These are phyloP conservation scores for Ilyonectria destructans DNA, from an alignment of 2,329 filamentous ascomycete genomes.

Conservation along the genomic window DNA sequence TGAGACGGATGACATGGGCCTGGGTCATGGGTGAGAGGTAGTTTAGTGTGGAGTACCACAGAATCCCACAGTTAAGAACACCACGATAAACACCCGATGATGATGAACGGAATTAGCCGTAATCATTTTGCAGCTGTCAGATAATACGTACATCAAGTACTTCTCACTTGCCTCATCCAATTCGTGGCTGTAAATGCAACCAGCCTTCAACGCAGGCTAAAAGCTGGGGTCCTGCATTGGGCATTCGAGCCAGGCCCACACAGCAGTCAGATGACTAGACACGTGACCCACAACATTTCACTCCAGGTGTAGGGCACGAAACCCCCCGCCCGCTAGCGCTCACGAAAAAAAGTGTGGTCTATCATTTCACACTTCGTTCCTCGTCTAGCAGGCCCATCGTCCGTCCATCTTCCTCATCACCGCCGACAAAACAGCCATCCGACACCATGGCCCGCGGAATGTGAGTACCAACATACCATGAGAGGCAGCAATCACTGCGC, in stretches of 20 bases:
- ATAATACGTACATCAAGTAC: neutral
- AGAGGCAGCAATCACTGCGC: slow-evolving; percentile 26
- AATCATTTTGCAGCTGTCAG: too few relatives aligned
- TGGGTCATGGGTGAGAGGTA: slow-evolving; percentile 12
- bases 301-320: slow-evolving; percentile 54
- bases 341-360: slow-evolving; percentile 53
- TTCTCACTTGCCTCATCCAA: neutral
- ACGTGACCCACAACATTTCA: slow-evolving; percentile 34
- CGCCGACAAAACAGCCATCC: slow-evolving; percentile 58
- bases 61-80: slow-evolving; percentile 26
- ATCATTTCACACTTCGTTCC: slow-evolving; percentile 48
- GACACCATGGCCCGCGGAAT: slow-evolving; percentile 78
- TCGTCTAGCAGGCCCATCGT: slow-evolving; percentile 43
- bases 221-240: slow-evolving; percentile 15
- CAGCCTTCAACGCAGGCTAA: neutral
- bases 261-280: slow-evolving; percentile 13
- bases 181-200: slow-evolving; percentile 1
- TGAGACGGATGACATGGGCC: slow-evolving; percentile 23
- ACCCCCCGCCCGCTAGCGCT: slow-evolving; percentile 49
- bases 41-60: slow-evolving; percentile 28
- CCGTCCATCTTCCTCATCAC: slow-evolving; percentile 55
- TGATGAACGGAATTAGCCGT: neutral
- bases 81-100: slow-evolving; percentile 2
- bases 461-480: slow-evolving; percentile 58
- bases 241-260: too few relatives aligned